Conservation (phyloP, 345 rosid species). For the Geranium brycei region DNA sequence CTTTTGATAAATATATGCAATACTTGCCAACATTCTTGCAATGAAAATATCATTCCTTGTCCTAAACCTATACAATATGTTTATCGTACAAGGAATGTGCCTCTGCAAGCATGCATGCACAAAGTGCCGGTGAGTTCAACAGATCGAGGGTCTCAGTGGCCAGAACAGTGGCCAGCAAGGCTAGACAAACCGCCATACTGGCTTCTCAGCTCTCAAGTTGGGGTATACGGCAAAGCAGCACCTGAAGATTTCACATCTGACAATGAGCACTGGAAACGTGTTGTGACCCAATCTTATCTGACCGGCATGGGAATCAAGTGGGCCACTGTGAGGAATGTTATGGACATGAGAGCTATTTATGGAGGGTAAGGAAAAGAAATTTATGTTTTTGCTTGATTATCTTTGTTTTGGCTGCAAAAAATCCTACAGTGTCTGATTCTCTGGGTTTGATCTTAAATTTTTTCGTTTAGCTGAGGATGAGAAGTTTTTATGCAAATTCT, state of each 20-base stretch:
- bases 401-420: slow-evolving; percentile 3
- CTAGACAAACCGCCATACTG: slow-evolving; percentile 69
- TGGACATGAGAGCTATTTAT: slow-evolving; percentile 94
- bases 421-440: neutral
- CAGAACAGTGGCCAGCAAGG: slow-evolving; percentile 87
- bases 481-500: no score
- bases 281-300: slow-evolving; percentile 69
- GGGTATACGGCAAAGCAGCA: slow-evolving; percentile 87
- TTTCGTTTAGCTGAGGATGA: no score
- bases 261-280: slow-evolving; percentile 78
- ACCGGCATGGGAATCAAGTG: slow-evolving; percentile 80
- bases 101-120: slow-evolving; percentile 88
- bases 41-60: no score
- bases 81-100: slow-evolving; percentile 47
- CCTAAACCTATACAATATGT: no score
- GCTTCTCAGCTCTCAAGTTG: slow-evolving; percentile 68
- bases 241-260: slow-evolving; percentile 78
- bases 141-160: slow-evolving; percentile 88
- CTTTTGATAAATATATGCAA: no score
- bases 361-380: slow-evolving; percentile 58
- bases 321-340: slow-evolving; percentile 71
- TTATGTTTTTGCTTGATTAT: neutral
- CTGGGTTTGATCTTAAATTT: slow-evolving; percentile 3
- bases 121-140: slow-evolving; percentile 42
- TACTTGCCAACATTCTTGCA: no score